Evolutionary conservation across 768 basidiomycete species (phyloP), one percentile per base, ranked within the genome.

Genomic region (Chlorophyllum brunneum): DNA sequence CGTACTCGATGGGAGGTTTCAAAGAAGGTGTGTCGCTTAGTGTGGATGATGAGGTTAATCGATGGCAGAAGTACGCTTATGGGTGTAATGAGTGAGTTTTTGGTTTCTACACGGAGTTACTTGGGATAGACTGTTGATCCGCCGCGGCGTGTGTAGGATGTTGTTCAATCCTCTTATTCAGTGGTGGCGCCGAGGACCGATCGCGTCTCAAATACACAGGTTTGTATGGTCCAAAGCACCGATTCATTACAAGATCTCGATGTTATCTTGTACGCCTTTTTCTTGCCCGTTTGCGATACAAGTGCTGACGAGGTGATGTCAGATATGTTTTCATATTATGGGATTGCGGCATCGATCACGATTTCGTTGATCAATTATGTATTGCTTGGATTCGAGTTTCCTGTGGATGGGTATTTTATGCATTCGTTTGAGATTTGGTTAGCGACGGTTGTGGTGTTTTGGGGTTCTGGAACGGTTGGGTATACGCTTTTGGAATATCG

Each of bases 21-120:
- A 88, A 93, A 69, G 92, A 95, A 64, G 93, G 93, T 58, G 92
- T 95, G 23, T 88, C 86, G 1, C 74, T 95, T 24, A 92, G 88
- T 3, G 81, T 83, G 57, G 92, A 93, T 53, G 92, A 95, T 64
- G 92, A 95, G 64, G 66, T 94, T 40, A 93, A 92, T 60, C 69
- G 92, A 3, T 95, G 92, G 92, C 89, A 93, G 54, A 95, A 94
- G 55, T 80, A 79, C 58, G 67, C 80, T 45, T 84, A 67, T 77
- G 82, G 74, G 72, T 85, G 68, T 69, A 82, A 71, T 74, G 86
- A 76, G 74, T 86, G 53, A 67, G 79, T 65, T 58, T 61, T 49
- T 76, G 20, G 6, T 59, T 53, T 72, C 31, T 56, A 20, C 72
- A 30, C 42, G 31, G 31, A 33, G 31, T 37, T 37, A n/a, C n/a